Evolutionary conservation across 1,284 basidiomycete genomes (phyloP).

Genomic region (Cutaneotrichosporon sp.): DNA sequence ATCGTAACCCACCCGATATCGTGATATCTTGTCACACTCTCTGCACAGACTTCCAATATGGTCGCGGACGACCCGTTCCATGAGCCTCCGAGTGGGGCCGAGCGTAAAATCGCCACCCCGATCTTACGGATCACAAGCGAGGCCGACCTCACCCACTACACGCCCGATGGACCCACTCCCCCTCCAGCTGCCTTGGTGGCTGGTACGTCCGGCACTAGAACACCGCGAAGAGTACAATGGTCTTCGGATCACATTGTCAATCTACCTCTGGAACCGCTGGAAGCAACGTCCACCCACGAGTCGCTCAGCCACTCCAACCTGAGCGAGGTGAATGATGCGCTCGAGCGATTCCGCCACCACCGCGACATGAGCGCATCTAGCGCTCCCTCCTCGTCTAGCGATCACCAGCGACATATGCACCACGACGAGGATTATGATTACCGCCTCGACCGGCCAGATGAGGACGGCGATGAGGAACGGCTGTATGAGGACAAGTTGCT

Average conservation of each 20-base stretch:
- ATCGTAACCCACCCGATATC: background rate
- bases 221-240: constrained; percentile 51
- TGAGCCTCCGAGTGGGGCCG: constrained; percentile 12
- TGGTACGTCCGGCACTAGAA: constrained; percentile 38
- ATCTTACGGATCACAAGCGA: constrained; percentile 12
- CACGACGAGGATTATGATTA: constrained; percentile 50
- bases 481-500: constrained; percentile 26
- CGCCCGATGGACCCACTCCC: background rate
- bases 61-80: constrained; percentile 45
- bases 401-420: background rate
- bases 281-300: constrained; percentile 19
- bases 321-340: constrained; percentile 38
- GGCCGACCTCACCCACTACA: background rate
- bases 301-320: constrained; percentile 39
- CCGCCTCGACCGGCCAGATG: constrained; percentile 41
- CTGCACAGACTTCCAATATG: background rate
- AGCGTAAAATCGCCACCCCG: constrained; percentile 9
- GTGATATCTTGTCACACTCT: background rate
- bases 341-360: constrained; percentile 38
- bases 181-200: background rate
- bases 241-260: constrained; percentile 43
- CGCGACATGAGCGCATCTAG: constrained; percentile 29
- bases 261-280: constrained; percentile 38
- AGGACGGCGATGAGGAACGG: constrained; percentile 8
- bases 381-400: constrained; percentile 17